These are phyloP conservation scores for Diaporthe helianthi DNA, from an alignment of 2,329 filamentous ascomycete species.

Conservation along the genomic window DNA sequence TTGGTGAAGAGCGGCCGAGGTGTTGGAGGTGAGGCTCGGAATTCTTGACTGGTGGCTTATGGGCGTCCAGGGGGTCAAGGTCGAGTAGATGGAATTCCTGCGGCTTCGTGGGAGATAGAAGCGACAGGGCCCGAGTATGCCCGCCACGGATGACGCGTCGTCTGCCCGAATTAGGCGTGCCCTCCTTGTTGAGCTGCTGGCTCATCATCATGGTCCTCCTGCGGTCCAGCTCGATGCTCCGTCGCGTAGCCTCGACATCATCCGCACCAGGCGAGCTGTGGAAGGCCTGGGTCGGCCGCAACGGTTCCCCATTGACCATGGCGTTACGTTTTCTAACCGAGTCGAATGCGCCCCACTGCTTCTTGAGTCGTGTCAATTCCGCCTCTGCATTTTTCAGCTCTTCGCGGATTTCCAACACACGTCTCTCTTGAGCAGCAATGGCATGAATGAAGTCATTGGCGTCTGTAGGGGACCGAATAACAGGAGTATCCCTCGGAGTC, in stretches of 20 bases:
- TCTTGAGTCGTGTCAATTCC: constrained; percentile 79
- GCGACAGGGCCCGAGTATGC: constrained; percentile 72
- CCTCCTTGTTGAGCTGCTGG: constrained; percentile 50
- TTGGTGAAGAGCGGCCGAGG: constrained; percentile 42
- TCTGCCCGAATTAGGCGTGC: constrained; percentile 49
- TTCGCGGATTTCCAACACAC: constrained; percentile 88
- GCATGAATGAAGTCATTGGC: constrained; percentile 80
- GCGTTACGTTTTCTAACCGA: constrained; percentile 77
- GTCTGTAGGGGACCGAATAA: constrained; percentile 56
- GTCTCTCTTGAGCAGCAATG: constrained; percentile 89
- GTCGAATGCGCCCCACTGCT: constrained; percentile 81
- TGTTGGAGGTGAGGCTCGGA: constrained; percentile 42
- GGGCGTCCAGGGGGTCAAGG: constrained; percentile 53
- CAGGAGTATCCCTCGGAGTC: constrained; percentile 57
- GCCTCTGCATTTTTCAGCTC: constrained; percentile 84
- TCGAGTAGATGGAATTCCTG: constrained; percentile 53
- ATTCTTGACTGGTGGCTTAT: constrained; percentile 44
- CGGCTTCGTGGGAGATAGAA: constrained; percentile 74
- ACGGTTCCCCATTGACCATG: constrained; percentile 66
- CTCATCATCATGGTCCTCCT: constrained; percentile 70
- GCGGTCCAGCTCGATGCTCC: constrained; percentile 72
- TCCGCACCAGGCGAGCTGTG: constrained; percentile 33
- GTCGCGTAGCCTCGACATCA: constrained; percentile 48
- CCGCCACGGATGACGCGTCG: constrained; percentile 74
- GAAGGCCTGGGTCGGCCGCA: constrained; percentile 52